Evolutionary conservation across 179 eudicot genomes (phyloP), one percentile per base, ranked within the genome.

Genomic region (Carnegiea gigantea): DNA sequence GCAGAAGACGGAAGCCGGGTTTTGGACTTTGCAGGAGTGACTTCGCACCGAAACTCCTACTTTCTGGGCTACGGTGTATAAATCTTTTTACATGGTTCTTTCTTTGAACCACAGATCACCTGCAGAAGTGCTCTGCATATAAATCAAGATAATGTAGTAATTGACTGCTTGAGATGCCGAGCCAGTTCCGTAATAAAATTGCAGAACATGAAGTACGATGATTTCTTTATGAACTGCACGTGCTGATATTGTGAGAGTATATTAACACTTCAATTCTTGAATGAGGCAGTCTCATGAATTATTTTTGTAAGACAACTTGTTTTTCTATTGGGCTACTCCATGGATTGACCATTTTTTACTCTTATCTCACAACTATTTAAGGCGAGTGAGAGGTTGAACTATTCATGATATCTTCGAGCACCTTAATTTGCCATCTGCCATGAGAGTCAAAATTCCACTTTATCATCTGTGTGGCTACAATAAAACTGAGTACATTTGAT

Each of bases 121-220:
- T 20, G 48, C 51, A 40, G 54, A 5, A 23, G 2, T n/a, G 30
- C 18, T 75, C 5, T 75, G 65, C 53, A 75, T 30, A 28, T 53
- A 15, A n/a, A 30, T 9, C 77, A 46, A 75, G 20, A 6, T 13
- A 15, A 48, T 26, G 15, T 46, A 23, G 59, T 49, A 12, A 20
- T n/a, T 48, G 40, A 75, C 5, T 49, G 20, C 38, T 46, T 49
- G 60, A 11, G 11, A 23, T 15, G 20, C 60, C 33, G 7, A 73
- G 24, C 76, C 59, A 75, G 30, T 49, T 24, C 48, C 24, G 77
- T 75, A 75, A 40, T 73, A 73, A 73, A 73, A 20, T 20, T 23
- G 18, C 15, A 26, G 54, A 21, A 43, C 44, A 21, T 14, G 21
- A 4, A 71, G 12, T 67, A 40, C 0, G 44, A 40, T 0, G 44